phyloP scores from a whole-genome alignment of 768 basidiomycete genomes.

The Calocera cornea region DNA sequence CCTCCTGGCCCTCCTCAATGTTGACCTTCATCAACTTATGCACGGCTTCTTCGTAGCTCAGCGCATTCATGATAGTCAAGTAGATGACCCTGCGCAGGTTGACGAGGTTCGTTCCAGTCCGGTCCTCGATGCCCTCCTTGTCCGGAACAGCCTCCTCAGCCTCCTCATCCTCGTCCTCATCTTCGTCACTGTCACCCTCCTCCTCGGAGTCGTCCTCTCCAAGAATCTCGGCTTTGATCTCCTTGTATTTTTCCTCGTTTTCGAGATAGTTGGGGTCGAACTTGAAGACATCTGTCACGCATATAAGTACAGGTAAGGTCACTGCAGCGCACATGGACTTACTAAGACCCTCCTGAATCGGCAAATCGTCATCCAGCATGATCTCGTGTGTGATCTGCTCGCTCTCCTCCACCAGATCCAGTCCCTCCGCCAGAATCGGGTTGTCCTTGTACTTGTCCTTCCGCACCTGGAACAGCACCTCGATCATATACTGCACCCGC shows the following conservation, averaged over 20 bases:
- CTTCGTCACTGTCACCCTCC: constrained; percentile 48
- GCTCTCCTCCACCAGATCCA: constrained; percentile 95
- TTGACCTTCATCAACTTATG: constrained; percentile 94
- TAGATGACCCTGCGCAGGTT: constrained; percentile 91
- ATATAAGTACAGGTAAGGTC: not conserved
- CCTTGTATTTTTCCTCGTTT: constrained; percentile 87
- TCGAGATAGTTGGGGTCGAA: constrained; percentile 73
- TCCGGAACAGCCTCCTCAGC: constrained; percentile 45
- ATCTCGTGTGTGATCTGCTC: constrained; percentile 95
- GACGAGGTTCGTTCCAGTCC: constrained; percentile 88
- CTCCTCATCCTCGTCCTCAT: constrained; percentile 30
- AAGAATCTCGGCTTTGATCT: constrained; percentile 85
- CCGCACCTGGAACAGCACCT: constrained; percentile 95
- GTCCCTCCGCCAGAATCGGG: constrained; percentile 80
- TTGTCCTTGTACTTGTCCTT: constrained; percentile 99
- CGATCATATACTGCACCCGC: constrained; percentile 98
- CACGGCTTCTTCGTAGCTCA: constrained; percentile 97
- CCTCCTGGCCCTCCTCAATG: constrained; percentile 86
- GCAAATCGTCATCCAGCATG: constrained; percentile 80
- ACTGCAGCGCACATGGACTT: constrained; percentile 25
- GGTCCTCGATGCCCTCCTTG: constrained; percentile 84
- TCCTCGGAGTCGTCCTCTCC: constrained; percentile 67
- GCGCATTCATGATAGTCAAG: constrained; percentile 95
- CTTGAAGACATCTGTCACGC: constrained; percentile 79
- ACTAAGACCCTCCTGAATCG: constrained; percentile 92